A percentile compares a stretch with the other conserved stretches of the same genome.
Conservation (phyloP, 2,329 filamentous ascomycete species). For the Xylaria digitata region DNA sequence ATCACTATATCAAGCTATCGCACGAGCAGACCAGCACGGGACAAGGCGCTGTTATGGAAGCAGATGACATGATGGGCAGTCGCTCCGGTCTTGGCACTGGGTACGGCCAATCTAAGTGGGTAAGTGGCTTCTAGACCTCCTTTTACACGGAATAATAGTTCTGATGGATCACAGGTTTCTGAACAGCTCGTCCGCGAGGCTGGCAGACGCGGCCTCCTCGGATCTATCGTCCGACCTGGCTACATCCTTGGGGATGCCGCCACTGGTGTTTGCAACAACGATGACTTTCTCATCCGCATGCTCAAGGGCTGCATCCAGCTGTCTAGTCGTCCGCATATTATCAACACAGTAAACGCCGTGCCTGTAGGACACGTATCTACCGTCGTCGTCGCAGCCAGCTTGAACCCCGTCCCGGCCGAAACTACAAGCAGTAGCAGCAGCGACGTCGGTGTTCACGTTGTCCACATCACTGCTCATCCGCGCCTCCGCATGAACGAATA, state of each 20-base stretch:
- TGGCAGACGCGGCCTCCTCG: constrained; percentile 78
- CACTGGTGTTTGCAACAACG: constrained; percentile 80
- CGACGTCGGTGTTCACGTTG: constrained; percentile 59
- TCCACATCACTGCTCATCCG: constrained; percentile 84
- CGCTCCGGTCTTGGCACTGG: constrained; percentile 82
- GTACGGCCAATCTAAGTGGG: constrained; percentile 93
- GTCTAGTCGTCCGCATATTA: constrained; percentile 75
- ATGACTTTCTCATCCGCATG: constrained; percentile 91
- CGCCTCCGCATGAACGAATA: constrained; percentile 82
- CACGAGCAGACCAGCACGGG: constrained; percentile 69
- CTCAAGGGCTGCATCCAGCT: constrained; percentile 90
- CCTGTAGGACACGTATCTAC: constrained; percentile 85
- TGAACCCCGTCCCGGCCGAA: constrained; percentile 66
- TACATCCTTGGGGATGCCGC: constrained; percentile 79
- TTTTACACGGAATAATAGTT: no score
- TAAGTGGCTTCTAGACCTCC: no score
- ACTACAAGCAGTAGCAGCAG: constrained; percentile 44
- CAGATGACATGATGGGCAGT: constrained; percentile 82
- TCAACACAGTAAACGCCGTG: constrained; percentile 89
- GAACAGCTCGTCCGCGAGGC: constrained; percentile 80
- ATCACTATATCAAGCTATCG: constrained; percentile 82
- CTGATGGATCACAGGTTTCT: constrained; percentile 41
- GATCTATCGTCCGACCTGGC: constrained; percentile 82
- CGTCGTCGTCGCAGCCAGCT: constrained; percentile 79
- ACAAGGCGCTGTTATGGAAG: constrained; percentile 74